Evolutionary conservation across 2,329 filamentous ascomycete species (phyloP).

Genomic region (Aspergillus sp.): DNA sequence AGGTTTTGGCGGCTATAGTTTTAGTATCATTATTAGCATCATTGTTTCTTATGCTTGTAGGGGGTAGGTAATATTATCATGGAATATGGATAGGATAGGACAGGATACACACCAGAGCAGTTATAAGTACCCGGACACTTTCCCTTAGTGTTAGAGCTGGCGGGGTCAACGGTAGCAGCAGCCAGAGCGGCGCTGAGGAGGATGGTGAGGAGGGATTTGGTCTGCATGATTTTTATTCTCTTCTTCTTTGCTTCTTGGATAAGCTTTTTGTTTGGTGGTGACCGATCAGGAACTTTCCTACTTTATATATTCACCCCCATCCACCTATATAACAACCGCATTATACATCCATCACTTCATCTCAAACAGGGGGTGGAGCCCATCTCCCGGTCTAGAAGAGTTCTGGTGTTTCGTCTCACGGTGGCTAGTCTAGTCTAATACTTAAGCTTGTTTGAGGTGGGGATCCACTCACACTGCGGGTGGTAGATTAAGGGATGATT

Average conservation of each 20-base stretch:
- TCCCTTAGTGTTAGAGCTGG: slow-evolving; percentile 39
- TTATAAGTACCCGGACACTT: slow-evolving; percentile 32
- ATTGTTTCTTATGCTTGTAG: no score
- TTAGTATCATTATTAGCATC: background rate
- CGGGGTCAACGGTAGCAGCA: slow-evolving; percentile 35
- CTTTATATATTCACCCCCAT: background rate
- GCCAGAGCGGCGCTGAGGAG: slow-evolving; percentile 20
- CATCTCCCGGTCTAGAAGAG: background rate
- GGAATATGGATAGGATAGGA: background rate
- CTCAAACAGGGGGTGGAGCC: background rate
- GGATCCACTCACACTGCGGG: background rate
- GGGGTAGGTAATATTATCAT: no score
- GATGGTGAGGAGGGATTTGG: slow-evolving; percentile 13
- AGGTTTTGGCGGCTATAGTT: slow-evolving; percentile 33
- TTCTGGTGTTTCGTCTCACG: background rate
- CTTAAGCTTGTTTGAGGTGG: background rate
- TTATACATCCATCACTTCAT: background rate
- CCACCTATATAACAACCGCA: background rate
- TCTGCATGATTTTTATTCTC: background rate
- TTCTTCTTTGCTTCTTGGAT: background rate
- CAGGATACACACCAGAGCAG: slow-evolving; percentile 28
- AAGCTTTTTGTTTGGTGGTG: no score
- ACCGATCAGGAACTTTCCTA: no score
- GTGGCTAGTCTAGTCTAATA: background rate
- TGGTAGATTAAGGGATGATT: background rate